Evolutionary conservation across 1,284 basidiomycete genomes (phyloP).

Genomic region (Tetrapyrgos nigripes): DNA sequence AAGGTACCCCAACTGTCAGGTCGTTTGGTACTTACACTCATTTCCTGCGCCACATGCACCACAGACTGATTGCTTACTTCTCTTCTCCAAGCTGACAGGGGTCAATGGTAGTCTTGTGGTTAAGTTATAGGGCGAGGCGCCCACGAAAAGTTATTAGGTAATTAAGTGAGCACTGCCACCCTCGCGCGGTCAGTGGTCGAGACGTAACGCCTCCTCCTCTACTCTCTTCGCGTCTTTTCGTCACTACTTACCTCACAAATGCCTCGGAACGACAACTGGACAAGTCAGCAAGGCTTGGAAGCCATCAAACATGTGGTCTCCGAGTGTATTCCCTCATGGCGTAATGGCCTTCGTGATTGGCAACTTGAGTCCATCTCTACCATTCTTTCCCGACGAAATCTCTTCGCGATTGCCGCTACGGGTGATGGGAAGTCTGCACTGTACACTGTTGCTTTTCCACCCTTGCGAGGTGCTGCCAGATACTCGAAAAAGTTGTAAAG

Average conservation of each 20-base stretch:
- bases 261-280: neutral
- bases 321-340: neutral
- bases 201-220: no score
- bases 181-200: no score
- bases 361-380: neutral
- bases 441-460: conserved; percentile 6
- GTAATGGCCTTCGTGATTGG: neutral
- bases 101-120: neutral
- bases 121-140: no score
- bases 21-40: no score
- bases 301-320: neutral
- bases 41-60: no score
- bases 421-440: conserved; percentile 31
- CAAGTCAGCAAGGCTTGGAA: neutral
- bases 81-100: no score
- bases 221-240: no score
- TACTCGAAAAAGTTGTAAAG: conserved; percentile 1
- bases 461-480: neutral
- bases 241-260: neutral
- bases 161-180: no score
- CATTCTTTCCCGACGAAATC: conserved; percentile 5
- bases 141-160: no score
- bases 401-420: conserved; percentile 29
- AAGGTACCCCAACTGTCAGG: no score
- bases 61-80: no score